Percentiles rank a stretch among this genome's conserved stretches.
Evolutionary conservation across 176 grass and related monocot genomes (phyloP).

Genomic region (Puya raimondii): DNA sequence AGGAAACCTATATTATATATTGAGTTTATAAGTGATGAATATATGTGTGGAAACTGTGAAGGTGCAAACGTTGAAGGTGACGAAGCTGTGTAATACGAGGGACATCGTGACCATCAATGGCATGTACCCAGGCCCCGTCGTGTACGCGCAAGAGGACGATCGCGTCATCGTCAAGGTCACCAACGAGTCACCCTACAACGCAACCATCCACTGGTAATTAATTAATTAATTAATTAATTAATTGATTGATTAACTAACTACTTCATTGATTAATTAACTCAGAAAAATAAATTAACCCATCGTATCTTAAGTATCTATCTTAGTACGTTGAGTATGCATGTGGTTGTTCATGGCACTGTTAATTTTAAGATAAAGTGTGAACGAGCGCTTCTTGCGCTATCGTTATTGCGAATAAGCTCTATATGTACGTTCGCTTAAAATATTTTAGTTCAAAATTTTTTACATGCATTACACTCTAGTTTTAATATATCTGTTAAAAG

Average conservation of each 20-base stretch:
- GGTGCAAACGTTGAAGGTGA: conserved; percentile 19
- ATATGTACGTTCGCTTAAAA: no score
- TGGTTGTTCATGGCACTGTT: no score
- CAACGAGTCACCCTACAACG: conserved; percentile 17
- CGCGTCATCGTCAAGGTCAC: conserved; percentile 25
- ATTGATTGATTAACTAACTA: background rate
- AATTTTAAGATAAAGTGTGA: no score
- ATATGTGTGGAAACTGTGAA: background rate
- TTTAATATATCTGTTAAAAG: no score
- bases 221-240: background rate
- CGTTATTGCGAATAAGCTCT: no score
- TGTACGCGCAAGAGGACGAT: conserved; percentile 18
- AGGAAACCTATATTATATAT: no score
- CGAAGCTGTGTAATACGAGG: conserved; percentile 20
- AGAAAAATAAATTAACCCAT: background rate
- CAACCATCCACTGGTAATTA: conserved; percentile 26
- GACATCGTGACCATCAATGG: conserved; percentile 23
- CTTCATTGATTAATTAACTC: background rate
- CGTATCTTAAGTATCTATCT: no score
- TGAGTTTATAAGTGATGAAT: no score
- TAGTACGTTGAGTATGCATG: no score
- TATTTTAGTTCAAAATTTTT: no score
- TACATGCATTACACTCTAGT: no score
- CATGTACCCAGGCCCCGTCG: conserved; percentile 11
- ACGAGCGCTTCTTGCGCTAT: no score